Conservation (phyloP, 345 rosid species). For the Eucalyptus lansdowneana region DNA sequence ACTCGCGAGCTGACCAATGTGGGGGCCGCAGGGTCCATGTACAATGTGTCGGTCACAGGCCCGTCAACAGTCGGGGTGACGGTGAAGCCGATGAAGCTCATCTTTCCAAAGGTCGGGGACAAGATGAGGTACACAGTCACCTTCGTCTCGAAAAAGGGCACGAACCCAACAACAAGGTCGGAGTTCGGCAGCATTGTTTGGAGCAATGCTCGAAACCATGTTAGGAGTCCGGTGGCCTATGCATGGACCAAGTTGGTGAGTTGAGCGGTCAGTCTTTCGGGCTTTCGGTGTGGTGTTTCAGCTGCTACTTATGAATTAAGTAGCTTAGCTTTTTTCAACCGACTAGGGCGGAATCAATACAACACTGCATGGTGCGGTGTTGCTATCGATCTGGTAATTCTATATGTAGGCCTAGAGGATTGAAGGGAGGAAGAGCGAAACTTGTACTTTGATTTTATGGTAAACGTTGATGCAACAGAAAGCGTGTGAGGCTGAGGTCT, state of each 20-base stretch:
- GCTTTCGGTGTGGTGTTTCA: not conserved
- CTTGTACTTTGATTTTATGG: not conserved
- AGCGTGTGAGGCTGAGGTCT: not conserved
- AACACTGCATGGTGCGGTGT: not conserved
- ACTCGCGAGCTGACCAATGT: constrained; percentile 75
- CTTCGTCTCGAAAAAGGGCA: constrained; percentile 47
- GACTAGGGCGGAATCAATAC: not conserved
- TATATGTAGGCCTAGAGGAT: not conserved
- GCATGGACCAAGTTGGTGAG: constrained; percentile 38
- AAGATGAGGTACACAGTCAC: constrained; percentile 67
- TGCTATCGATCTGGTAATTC: not conserved
- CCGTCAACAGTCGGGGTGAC: constrained; percentile 40
- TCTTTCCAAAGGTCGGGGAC: constrained; percentile 48
- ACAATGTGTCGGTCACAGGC: constrained; percentile 29
- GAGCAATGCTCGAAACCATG: constrained; percentile 53
- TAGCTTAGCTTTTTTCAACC: not conserved
- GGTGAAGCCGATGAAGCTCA: constrained; percentile 46
- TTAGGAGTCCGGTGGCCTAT: constrained; percentile 72
- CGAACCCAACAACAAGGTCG: constrained; percentile 8
- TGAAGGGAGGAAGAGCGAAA: not conserved
- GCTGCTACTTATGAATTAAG: too few relatives aligned
- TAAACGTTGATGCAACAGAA: not conserved
- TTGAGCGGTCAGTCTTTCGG: not conserved
- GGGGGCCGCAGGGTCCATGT: constrained; percentile 43
- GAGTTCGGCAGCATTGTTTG: constrained; percentile 70